Conservation (phyloP, 257 asterid genomes). For the Schizonepeta tenuifolia region DNA sequence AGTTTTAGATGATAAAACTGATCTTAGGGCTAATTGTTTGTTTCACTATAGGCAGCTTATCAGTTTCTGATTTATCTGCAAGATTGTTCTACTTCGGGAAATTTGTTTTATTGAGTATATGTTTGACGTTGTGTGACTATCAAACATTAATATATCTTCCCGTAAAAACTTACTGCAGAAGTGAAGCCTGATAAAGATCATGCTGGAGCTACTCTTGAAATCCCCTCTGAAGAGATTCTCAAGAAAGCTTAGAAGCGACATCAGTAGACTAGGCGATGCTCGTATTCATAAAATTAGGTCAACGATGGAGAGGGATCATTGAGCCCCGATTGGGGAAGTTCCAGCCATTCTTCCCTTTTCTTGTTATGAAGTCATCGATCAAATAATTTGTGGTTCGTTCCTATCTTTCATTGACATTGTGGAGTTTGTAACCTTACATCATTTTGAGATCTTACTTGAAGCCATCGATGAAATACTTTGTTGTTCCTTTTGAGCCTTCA, state of each 20-base stretch:
- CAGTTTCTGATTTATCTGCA: background rate
- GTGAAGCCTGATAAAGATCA: slow-evolving; percentile 78
- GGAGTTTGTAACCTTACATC: background rate
- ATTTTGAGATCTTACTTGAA: background rate
- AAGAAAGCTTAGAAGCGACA: slow-evolving; percentile 42
- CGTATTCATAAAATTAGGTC: background rate
- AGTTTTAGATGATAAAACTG: background rate
- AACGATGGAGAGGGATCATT: slow-evolving; percentile 14
- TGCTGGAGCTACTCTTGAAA: slow-evolving; percentile 83
- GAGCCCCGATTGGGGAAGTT: slow-evolving; percentile 11
- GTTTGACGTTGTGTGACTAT: background rate
- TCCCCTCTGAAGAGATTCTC: slow-evolving; percentile 83
- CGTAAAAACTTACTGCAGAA: slow-evolving; percentile 50
- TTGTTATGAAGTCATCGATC: background rate
- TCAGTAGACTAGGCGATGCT: slow-evolving; percentile 15
- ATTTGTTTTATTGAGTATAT: background rate
- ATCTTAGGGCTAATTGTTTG: background rate
- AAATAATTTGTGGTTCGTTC: background rate
- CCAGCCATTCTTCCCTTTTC: background rate
- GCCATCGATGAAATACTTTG: background rate
- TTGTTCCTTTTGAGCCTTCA: background rate
- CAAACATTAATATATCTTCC: slow-evolving; percentile 1
- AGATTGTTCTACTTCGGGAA: background rate
- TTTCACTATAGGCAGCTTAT: background rate
- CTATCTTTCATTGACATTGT: slow-evolving; percentile 7